Base-by-base conservation (phyloP, 2,329 filamentous ascomycete genomes). In the Ophiostoma novo-ulmi region DNA sequence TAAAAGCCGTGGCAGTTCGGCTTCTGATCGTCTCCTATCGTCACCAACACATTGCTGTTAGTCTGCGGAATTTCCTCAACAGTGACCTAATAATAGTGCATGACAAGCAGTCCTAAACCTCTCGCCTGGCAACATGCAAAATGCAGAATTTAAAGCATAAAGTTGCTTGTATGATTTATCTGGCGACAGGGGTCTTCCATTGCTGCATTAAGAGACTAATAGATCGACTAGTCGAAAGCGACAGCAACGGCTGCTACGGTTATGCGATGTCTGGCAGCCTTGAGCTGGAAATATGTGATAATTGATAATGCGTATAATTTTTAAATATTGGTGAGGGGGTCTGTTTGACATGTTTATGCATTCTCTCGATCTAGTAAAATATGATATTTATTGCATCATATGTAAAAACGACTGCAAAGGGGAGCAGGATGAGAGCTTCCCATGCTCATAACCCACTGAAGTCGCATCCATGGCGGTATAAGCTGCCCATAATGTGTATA, bases 161-260 rank as follows among this genome's bases (percentile, higher is more conserved):
- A 11, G 11, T 58, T 58, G 52, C 52, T 22, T 58, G 52, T 58
- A 31, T 58, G 52, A 58, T 58, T 6, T 58, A 22, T 26, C 52
- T 14, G 52, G n/a, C 10, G 52, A 58, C 52, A 58, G 52, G 52
- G 52, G 52, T 58, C 52, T 22, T 11, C 52, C 52, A 58, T 58
- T 58, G 52, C 52, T 58, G 52, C 52, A 58, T 58, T 26, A 13
- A 31, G 52, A 58, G 52, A 58, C 52, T 58, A 58, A 22, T 20
- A 48, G 17, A 7, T 48, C 44, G 14, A 20, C 44, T 20, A 58
- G 52, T 31, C 26, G n/a, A 63, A 17, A 17, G 26, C 26, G 26
- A 31, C 26, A 17, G 26, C 13, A 17, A 61, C 58, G 58, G 13
- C 58, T 63, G 26, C 58, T 17, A 63, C 58, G 58, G 58, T 35